Base-by-base conservation (phyloP, 1,139 yeast genomes). In the Suhomyces ambrosiae region DNA sequence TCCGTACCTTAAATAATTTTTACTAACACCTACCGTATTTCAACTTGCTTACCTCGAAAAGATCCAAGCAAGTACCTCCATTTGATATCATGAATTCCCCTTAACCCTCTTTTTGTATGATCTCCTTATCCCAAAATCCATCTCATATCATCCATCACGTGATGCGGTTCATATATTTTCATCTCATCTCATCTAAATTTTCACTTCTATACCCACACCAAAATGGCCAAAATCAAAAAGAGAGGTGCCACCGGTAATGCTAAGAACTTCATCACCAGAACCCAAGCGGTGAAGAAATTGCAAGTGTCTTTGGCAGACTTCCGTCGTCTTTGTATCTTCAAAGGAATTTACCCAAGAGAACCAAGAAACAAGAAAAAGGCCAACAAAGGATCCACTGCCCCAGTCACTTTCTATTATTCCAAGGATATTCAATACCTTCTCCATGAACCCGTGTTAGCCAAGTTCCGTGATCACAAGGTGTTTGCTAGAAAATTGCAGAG, bases 301-400 rank as follows among this genome's bases (percentile, higher is more conserved):
- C 98, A 92, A 65, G 86, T 94, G 32, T 86, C 97, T 2, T 74
- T 94, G 43, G 97, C 97, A n/a, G 98, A 92, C 67, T 92, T 92
- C 79, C 86, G 98, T 69, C 80, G 97, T 58, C 76, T 92, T 56
- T 92, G 98, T 76, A 92, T 92, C 60, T 88, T 92, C 77, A 92
- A 92, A 63, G 99, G 99, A 33, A 84, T 85, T 46, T 85, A 83
- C 62, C 99, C 99, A 40, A 79, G 99, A 61, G 98, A 92, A 61
- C 97, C 98, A 36, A 76, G 94, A 56, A 89, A 87, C 65, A 90
- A 89, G 71, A 89, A 86, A 80, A 90, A 88, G 76, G 97, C 97
- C 45, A 92, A 90, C 65, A 90, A 88, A 65, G 98, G 98, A 16
- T 86, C 96, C 15, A 88, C 97, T 10, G 95, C 95, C 13, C 96